Base-by-base conservation (phyloP, 176 grass and related monocot genomes). In the Urochloa ruziziensis region DNA sequence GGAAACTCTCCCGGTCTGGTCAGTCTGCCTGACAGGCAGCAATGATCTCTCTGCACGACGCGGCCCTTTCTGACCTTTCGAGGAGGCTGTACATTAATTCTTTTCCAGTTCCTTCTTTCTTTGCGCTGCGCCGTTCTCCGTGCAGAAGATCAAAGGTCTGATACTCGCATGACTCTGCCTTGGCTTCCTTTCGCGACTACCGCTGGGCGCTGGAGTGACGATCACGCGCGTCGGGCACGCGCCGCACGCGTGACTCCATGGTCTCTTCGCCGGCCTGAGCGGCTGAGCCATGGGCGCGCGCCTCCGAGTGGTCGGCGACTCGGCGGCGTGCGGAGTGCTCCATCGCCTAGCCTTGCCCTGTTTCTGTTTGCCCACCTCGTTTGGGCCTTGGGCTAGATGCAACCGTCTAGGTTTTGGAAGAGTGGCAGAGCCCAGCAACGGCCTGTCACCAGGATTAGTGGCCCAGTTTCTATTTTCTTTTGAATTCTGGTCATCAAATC, bases 41-140 rank as follows among this genome's bases (percentile, higher is more conserved):
- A 44, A 67, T 42, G 49, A 36, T 81, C 63, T 1, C 10, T 42
- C 37, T 3, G 18, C 32, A 42, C 6, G 70, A 21, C 47, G n/a
- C 21, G 65, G 60, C 33, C 17, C 34, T 75, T 66, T 28, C 24
- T 65, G 33, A 84, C 27, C 82, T 75, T 75, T 75, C 11, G 70
- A 63, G 81, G 35, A 24, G 33, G 46, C 18, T 7, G 46, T 2
- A 34, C 10, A 3, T 18, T 40, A n/a, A n/a, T 9, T 24, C 39
- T 33, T 63, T 63, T 63, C 0, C 61, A 3, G 6, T 7, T 62
- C 14, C 58, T 33, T 63, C 78, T 80, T 67, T 80, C 63, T 67
- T 67, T 30, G 49, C 48, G 65, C 51, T 19, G 48, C 8, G 48
- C 29, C 61, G 15, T 23, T 16, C 0, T 25, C 23, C 42, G 13